phyloP scores from a whole-genome alignment of 225 moss, liverwort and hornwort genomes.

The Physcomitrium patens region DNA sequence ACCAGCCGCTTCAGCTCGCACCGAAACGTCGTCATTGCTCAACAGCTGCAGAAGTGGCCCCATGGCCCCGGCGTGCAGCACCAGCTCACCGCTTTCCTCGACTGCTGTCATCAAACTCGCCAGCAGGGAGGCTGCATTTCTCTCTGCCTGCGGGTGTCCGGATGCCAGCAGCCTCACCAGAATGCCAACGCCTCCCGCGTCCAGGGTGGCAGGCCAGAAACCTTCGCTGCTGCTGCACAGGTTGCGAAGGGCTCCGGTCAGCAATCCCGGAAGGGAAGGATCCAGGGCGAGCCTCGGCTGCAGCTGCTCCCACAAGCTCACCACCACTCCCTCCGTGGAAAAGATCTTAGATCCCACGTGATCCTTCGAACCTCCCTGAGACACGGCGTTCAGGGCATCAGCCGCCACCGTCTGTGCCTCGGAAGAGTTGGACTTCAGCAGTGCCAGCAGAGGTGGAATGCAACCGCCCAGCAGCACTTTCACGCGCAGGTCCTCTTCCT shows the following conservation, averaged over 20 bases:
- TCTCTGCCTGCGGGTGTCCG: conserved; percentile 69
- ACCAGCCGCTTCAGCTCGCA: conserved; percentile 96
- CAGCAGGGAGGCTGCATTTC: conserved; percentile 87
- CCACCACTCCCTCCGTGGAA: conserved; percentile 94
- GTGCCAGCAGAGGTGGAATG: conserved; percentile 87
- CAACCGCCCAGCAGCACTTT: conserved; percentile 97
- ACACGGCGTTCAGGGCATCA: conserved; percentile 86
- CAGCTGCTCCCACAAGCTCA: conserved; percentile 94
- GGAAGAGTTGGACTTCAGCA: conserved; percentile 75
- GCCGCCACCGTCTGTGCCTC: conserved; percentile 97
- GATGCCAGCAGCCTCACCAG: conserved; percentile 71
- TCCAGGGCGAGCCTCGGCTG: conserved; percentile 69
- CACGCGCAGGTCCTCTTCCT: conserved; percentile 91
- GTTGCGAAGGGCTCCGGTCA: conserved; percentile 93
- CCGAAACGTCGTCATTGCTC: conserved; percentile 71
- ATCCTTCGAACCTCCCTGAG: conserved; percentile 92
- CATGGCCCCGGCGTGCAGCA: conserved; percentile 78
- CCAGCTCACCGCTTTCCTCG: conserved; percentile 68
- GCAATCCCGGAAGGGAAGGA: conserved; percentile 81
- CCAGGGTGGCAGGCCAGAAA: conserved; percentile 92
- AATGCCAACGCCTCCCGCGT: conserved; percentile 89
- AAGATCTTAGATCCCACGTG: conserved; percentile 98
- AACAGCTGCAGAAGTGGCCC: conserved; percentile 82
- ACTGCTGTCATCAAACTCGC: conserved; percentile 84
- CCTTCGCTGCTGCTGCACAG: conserved; percentile 92